A percentile compares a stretch with the other conserved stretches of the same genome.
Evolutionary conservation across 208 protist species (phyloP).

Genomic region (Trypanosoma lewisi): DNA sequence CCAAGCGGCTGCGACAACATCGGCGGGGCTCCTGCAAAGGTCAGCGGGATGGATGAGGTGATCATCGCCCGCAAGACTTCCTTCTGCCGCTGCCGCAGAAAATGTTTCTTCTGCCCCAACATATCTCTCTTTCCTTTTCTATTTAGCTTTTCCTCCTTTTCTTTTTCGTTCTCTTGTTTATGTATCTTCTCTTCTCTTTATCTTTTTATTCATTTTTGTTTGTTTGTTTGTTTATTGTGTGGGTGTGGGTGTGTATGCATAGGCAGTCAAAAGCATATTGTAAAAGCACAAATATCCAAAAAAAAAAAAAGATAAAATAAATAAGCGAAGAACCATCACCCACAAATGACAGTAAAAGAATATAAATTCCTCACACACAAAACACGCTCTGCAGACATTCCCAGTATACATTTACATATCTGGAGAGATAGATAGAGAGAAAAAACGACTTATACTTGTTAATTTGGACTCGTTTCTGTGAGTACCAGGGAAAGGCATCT

Average conservation of each 20-base stretch:
- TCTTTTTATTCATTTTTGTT: constrained; percentile 18
- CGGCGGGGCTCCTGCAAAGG: constrained; percentile 35
- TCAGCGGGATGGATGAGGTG: constrained; percentile 54
- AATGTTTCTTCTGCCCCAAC: constrained; percentile 40
- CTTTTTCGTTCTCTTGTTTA: constrained; percentile 5
- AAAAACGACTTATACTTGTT: too few relatives aligned
- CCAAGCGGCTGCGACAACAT: not conserved
- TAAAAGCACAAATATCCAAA: not conserved
- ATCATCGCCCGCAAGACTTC: constrained; percentile 77
- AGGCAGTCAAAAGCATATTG: too few relatives aligned
- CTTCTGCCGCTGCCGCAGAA: constrained; percentile 64
- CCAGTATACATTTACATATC: too few relatives aligned
- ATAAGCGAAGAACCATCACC: not conserved
- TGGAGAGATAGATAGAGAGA: too few relatives aligned
- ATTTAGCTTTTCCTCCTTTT: constrained; percentile 18
- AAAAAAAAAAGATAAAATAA: constrained; percentile 2
- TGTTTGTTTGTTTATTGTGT: constrained; percentile 1
- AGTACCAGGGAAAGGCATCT: too few relatives aligned
- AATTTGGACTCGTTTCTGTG: too few relatives aligned
- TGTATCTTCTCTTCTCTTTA: not conserved
- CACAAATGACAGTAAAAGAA: constrained; percentile 4
- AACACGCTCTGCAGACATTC: too few relatives aligned
- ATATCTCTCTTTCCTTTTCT: constrained; percentile 2
- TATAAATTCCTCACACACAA: too few relatives aligned
- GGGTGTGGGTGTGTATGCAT: not conserved